These are phyloP conservation scores for Aureobasidium sp. DNA, from an alignment of 2,329 filamentous ascomycete species.

Conservation along the genomic window DNA sequence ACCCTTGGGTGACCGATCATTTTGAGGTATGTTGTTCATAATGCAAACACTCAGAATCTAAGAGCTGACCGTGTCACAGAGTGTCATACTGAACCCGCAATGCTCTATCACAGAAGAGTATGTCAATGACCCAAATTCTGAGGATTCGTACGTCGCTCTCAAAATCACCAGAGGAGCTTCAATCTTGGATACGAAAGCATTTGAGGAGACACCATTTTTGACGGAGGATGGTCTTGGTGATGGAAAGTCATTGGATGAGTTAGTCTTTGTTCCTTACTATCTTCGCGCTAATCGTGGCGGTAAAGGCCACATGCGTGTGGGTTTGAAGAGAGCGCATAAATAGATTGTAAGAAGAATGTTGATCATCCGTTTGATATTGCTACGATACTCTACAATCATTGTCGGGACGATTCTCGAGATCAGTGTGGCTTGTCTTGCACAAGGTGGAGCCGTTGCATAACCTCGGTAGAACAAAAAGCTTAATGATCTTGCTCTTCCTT, in stretches of 20 bases:
- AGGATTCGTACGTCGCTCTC: background rate
- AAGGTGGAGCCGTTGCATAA: background rate
- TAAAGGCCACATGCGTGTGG: conserved; percentile 48
- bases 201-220: background rate
- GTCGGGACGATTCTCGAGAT: too few species aligned
- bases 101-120: background rate
- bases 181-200: background rate
- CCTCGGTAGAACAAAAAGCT: background rate
- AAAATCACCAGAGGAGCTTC: background rate
- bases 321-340: conserved; percentile 15
- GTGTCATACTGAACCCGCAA: background rate
- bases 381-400: too few species aligned
- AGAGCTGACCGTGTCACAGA: background rate
- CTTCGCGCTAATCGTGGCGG: conserved; percentile 50
- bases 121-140: background rate
- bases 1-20: conserved; percentile 49
- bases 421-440: too few species aligned
- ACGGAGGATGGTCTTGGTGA: background rate
- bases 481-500: too few species aligned
- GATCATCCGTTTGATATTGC: too few species aligned
- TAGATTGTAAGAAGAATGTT: too few species aligned
- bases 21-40: conserved; percentile 37
- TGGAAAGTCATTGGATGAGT: conserved; percentile 23
- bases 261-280: conserved; percentile 51
- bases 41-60: background rate